Evolutionary conservation across 148 eudicot species (phyloP).

Genomic region (Rhododendron simsii): DNA sequence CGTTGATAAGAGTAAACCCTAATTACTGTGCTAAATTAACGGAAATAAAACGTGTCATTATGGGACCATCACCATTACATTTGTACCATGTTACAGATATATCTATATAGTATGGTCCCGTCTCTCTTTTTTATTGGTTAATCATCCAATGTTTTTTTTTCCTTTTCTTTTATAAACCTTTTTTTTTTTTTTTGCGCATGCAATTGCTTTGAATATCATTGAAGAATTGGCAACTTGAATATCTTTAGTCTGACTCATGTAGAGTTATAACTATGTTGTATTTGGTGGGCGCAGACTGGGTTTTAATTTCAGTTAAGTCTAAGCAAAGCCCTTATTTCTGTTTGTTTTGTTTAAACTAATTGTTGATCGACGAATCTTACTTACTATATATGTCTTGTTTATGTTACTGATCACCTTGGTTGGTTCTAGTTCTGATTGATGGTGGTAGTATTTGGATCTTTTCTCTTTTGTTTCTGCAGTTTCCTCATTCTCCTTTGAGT

Average conservation of each 20-base stretch:
- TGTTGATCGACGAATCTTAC: too few relatives aligned
- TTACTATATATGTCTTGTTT: not conserved
- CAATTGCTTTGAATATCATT: not conserved
- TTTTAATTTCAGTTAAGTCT: not conserved
- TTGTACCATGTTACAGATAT: not conserved
- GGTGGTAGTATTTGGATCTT: not conserved
- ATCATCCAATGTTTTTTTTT: conserved; percentile 1
- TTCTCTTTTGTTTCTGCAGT: not conserved
- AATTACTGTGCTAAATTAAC: conserved; percentile 26
- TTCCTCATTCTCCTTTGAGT: not conserved
- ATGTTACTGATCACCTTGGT: not conserved
- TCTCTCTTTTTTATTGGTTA: not conserved
- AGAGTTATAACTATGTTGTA: not conserved
- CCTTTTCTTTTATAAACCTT: not conserved
- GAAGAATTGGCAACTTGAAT: not conserved
- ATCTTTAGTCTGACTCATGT: not conserved
- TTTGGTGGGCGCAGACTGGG: not conserved
- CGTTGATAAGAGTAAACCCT: conserved; percentile 18
- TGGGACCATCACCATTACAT: conserved; percentile 22
- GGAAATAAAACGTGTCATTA: conserved; percentile 15
- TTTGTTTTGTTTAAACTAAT: not conserved
- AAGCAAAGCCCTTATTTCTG: not conserved
- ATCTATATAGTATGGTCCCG: conserved; percentile 14
- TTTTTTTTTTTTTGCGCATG: not conserved
- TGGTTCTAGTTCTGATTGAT: not conserved